Evolutionary conservation across 1,284 basidiomycete genomes (phyloP), one percentile per base, ranked within the genome.

Genomic region (Heterobasidion annosum): DNA sequence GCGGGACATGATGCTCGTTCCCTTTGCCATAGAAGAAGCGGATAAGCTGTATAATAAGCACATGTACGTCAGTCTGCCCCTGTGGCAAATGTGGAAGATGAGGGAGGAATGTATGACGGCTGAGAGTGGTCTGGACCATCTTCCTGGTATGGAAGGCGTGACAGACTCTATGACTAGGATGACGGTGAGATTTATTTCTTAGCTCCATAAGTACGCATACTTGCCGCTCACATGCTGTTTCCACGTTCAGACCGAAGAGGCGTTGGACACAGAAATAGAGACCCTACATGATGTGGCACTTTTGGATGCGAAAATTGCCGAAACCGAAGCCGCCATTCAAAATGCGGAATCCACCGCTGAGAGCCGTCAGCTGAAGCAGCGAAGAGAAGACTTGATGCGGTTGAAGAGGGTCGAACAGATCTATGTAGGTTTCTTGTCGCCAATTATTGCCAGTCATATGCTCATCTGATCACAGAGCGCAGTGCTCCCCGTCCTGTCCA

Each of bases 1-100:
- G 49, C 76, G 75, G 57, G 77, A 82, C 63, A 75, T 73, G 42
- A 75, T 81, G 56, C 73, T 92, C 9, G 92, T 98, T 1, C 97
- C 97, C 1, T 93, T 87, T 66, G 93, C 93, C 10, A 95, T 99
- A 59, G 92, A 94, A 51, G 97, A 99, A 68, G 97, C 97, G 0
- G 91, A 96, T 66, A 83, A 82, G 57, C 77, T 99, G 42, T 99
- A 97, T 68, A 81, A 83, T 61, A 83, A 82, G 60, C 93, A 99
- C 65, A 88, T 97, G 83, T 89, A 97, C 65, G 79, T 98, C 56
- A 91, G 91, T 51, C 74, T 95, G 50, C 83, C 93, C 25, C 72
- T 98, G 37, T 87, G 87, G 75, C 97, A 99, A 73, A 93, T 94
- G 78, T 98, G 93, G 91, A 79, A 89, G 67, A 88, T 93, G 3